Base-by-base conservation (phyloP, 75 land plant species). In the Pinus tabuliformis region DNA sequence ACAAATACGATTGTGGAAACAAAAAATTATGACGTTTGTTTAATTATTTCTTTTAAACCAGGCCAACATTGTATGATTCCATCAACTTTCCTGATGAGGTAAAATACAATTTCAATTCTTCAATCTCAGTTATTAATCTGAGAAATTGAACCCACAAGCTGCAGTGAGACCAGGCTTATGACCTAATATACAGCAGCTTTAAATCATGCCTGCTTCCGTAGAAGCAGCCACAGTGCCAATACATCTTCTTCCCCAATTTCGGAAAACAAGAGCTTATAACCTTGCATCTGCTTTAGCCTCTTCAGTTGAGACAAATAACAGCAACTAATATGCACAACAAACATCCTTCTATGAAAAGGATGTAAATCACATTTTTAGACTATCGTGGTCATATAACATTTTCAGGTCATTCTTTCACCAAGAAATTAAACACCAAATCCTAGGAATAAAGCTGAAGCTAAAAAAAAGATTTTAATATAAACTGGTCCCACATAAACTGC, bases 121-220 rank as follows among this genome's bases (percentile, higher is more conserved):
- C 71, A 66, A 66, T 37, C 71, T 39, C 71, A 66, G 71, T 33
- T 66, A 17, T 20, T 37, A 18, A 66, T 66, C 71, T 66, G 71
- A 66, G 45, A 66, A 66, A 9, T 66, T 24, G 28, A 66, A 66
- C 8, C 49, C 49, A 45, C 49, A 45, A 45, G 49, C 49, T 45
- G 49, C 49, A 45, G 49, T 7, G 8, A 45, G 49, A 45, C 71
- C 37, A 18, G 45, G 33, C 9, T 66, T 39, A 63, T 66, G 45
- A 17, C 71, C 52, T 30, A 39, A 39, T 39, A 37, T 39, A 66
- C 21, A 66, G 45, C 39, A 66, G 52, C 45, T 6, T 66, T n/a
- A 39, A 33, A 66, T 39, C 20, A 37, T 66, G 71, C 21, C 21
- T 66, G 45, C 39, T 66, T 66, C 45, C 71, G 33, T 33, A 1